phyloP scores from a whole-genome alignment of 2,329 filamentous ascomycete species.

The Pseudogymnoascus sp. region DNA sequence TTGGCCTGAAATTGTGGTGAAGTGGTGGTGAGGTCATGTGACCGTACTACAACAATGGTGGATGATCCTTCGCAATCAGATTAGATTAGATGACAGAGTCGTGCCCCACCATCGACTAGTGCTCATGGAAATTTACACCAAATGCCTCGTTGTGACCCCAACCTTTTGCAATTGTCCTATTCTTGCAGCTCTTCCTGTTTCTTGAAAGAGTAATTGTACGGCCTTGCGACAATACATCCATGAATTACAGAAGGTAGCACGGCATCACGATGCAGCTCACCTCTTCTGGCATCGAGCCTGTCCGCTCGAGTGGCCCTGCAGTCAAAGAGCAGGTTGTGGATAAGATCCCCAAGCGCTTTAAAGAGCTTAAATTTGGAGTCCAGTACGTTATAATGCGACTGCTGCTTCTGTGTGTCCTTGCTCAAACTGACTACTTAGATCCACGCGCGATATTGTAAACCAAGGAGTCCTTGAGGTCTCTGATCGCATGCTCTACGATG shows the following conservation, averaged over 20 bases:
- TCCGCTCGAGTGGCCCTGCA: conserved; percentile 16
- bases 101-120: conserved; percentile 7
- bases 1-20: too few species aligned
- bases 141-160: conserved; percentile 3
- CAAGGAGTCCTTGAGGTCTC: conserved; percentile 92
- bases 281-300: conserved; percentile 18
- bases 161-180: background rate
- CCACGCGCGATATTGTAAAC: conserved; percentile 88
- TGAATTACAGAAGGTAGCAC: conserved; percentile 6
- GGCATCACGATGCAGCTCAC: conserved; percentile 20
- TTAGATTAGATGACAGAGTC: conserved; percentile 3
- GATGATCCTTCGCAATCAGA: conserved; percentile 1
- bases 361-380: conserved; percentile 88
- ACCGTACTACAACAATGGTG: too few species aligned
- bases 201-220: background rate
- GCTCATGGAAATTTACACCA: conserved; percentile 8
- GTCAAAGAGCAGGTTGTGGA: conserved; percentile 87
- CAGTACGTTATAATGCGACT: conserved; percentile 47
- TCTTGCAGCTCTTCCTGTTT: background rate
- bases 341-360: conserved; percentile 82
- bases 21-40: too few species aligned
- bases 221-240: background rate
- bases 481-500: conserved; percentile 88
- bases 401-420: conserved; percentile 34
- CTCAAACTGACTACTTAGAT: conserved; percentile 41